Evolutionary conservation across 2,329 filamentous ascomycete species (phyloP).

Genomic region (Anthostomella pinea): DNA sequence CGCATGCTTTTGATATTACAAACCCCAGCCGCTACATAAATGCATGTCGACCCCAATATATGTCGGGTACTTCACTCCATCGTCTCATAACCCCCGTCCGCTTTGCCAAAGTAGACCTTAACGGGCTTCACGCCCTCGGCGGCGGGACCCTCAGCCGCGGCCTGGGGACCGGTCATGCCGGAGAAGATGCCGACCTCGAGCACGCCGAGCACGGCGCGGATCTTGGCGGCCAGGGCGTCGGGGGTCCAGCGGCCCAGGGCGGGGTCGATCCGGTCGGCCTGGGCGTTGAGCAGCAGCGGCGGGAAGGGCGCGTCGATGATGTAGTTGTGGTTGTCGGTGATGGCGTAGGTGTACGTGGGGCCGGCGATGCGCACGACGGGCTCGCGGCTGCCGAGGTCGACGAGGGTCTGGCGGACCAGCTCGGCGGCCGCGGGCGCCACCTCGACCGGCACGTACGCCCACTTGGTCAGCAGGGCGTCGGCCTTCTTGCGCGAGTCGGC

Average conservation of each 20-base stretch:
- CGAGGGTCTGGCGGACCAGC: conserved; percentile 71
- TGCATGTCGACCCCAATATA: no score
- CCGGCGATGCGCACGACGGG: conserved; percentile 71
- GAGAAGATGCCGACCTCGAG: conserved; percentile 90
- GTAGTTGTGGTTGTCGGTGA: conserved; percentile 84
- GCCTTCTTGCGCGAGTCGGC: conserved; percentile 92
- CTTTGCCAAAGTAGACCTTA: conserved; percentile 92
- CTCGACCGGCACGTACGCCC: conserved; percentile 88
- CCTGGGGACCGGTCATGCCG: conserved; percentile 73
- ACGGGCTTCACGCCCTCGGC: conserved; percentile 92
- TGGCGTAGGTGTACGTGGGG: conserved; percentile 75
- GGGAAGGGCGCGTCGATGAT: conserved; percentile 91
- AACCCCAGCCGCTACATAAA: background rate
- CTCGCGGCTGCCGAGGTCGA: conserved; percentile 66
- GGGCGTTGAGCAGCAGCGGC: conserved; percentile 57
- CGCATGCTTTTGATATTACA: background rate
- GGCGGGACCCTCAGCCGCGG: conserved; percentile 47
- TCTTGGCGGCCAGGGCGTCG: conserved; percentile 64
- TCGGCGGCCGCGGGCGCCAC: conserved; percentile 82
- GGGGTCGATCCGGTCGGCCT: conserved; percentile 48
- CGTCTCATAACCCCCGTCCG: conserved; percentile 64
- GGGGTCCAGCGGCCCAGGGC: conserved; percentile 77
- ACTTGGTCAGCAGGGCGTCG: conserved; percentile 67
- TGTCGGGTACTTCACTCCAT: conserved; percentile 17
- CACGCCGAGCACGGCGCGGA: conserved; percentile 82